Evolutionary conservation across 352 stramenopile genomes (phyloP).

Genomic region (Pythium brassicae): DNA sequence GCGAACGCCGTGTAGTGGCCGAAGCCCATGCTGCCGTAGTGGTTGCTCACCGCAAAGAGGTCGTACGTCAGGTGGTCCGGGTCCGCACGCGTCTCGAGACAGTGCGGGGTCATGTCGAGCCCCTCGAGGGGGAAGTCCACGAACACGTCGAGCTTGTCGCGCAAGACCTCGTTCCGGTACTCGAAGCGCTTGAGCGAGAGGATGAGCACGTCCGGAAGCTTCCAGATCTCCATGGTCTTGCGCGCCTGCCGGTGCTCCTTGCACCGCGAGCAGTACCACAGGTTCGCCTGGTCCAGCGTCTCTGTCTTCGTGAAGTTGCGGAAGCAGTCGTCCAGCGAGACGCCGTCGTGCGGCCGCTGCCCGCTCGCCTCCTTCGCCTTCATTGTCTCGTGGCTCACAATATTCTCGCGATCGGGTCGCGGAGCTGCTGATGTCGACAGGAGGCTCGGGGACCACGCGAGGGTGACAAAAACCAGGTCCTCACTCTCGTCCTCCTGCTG

Average conservation of each 20-base stretch:
- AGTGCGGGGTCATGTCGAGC: constrained; percentile 80
- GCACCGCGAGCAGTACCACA: constrained; percentile 83
- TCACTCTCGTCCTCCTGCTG: constrained; percentile 32
- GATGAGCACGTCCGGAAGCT: constrained; percentile 76
- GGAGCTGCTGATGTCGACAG: constrained; percentile 30
- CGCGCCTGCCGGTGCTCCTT: constrained; percentile 71
- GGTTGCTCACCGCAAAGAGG: constrained; percentile 87
- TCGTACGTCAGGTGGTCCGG: constrained; percentile 66
- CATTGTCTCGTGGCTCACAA: constrained; percentile 55
- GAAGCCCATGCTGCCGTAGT: constrained; percentile 88
- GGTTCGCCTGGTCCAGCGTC: constrained; percentile 77
- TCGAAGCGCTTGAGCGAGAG: constrained; percentile 88
- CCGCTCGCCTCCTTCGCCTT: constrained; percentile 14
- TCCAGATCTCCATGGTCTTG: constrained; percentile 83
- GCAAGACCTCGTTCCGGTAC: constrained; percentile 77
- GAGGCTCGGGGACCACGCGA: constrained; percentile 51
- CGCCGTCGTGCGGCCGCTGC: constrained; percentile 19
- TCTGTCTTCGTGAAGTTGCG: constrained; percentile 82
- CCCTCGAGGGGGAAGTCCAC: constrained; percentile 85
- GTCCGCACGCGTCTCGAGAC: constrained; percentile 46
- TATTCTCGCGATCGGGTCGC: constrained; percentile 45
- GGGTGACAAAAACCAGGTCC: constrained; percentile 45
- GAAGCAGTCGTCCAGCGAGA: constrained; percentile 78
- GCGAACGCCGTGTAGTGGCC: constrained; percentile 90
- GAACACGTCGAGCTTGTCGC: constrained; percentile 79